Evolutionary conservation across 1,284 basidiomycete genomes (phyloP).

Genomic region (Sanghuangporus baumii): DNA sequence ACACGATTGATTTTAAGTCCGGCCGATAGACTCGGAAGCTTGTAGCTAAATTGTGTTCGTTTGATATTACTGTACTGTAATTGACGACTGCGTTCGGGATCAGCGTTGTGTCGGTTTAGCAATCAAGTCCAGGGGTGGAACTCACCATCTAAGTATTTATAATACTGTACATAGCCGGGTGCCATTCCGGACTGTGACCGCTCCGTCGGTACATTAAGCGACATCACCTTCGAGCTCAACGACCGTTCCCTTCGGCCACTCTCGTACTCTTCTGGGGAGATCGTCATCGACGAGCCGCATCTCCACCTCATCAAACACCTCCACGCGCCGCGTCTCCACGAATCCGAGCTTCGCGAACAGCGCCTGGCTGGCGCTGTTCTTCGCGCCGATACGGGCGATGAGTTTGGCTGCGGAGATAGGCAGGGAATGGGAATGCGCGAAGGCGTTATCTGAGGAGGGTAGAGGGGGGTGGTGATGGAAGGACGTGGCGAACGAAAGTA

Average conservation of each 20-base stretch:
- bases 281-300: conserved; percentile 34
- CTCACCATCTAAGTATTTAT: background rate
- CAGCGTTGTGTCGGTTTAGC: no score
- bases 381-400: conserved; percentile 49
- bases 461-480: conserved; percentile 10
- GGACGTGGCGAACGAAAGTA: conserved; percentile 56
- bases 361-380: conserved; percentile 47
- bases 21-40: no score
- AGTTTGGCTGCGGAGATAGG: conserved; percentile 36
- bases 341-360: conserved; percentile 73
- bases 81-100: no score
- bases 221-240: background rate
- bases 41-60: no score
- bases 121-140: no score
- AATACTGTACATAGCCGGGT: no score
- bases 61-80: no score
- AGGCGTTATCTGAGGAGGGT: background rate
- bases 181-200: background rate
- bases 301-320: conserved; percentile 73
- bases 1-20: no score
- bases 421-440: conserved; percentile 22
- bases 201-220: background rate
- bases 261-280: background rate
- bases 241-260: conserved; percentile 4
- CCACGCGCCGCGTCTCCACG: conserved; percentile 52